Conservation (phyloP, 257 asterid species). For the Perilla frutescens region DNA sequence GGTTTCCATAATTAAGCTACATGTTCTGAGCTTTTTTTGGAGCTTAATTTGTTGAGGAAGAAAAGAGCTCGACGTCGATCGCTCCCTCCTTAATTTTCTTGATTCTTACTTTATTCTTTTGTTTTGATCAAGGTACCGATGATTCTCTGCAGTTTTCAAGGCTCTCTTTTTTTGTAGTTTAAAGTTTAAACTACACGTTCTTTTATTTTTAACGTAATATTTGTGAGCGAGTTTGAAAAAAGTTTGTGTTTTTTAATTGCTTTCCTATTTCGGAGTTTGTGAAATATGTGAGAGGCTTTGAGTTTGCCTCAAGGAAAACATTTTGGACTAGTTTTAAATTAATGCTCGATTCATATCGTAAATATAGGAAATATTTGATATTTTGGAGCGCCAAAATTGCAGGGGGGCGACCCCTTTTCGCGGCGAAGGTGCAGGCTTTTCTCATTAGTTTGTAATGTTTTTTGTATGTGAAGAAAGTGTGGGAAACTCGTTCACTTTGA, state of each 20-base stretch:
- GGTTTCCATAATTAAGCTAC: constrained; percentile 34
- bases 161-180: constrained; percentile 17
- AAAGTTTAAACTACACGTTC: not conserved
- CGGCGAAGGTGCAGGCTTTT: constrained; percentile 62
- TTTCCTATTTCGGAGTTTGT: constrained; percentile 9
- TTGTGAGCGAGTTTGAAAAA: constrained; percentile 38
- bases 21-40: constrained; percentile 44
- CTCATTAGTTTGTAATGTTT: constrained; percentile 29
- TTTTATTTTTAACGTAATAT: not conserved
- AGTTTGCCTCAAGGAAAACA: constrained; percentile 44
- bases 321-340: constrained; percentile 3
- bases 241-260: constrained; percentile 12
- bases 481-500: constrained; percentile 43
- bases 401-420: constrained; percentile 49
- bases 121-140: constrained; percentile 39
- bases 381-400: constrained; percentile 50
- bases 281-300: constrained; percentile 37
- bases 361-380: not conserved
- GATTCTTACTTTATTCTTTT: constrained; percentile 22
- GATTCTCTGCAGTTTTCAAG: constrained; percentile 2
- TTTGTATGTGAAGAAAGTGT: constrained; percentile 51
- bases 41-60: constrained; percentile 68
- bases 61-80: constrained; percentile 47
- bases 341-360: not conserved
- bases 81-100: constrained; percentile 18